phyloP scores from a whole-genome alignment of 768 basidiomycete genomes.

The Clathrus columnatus region DNA sequence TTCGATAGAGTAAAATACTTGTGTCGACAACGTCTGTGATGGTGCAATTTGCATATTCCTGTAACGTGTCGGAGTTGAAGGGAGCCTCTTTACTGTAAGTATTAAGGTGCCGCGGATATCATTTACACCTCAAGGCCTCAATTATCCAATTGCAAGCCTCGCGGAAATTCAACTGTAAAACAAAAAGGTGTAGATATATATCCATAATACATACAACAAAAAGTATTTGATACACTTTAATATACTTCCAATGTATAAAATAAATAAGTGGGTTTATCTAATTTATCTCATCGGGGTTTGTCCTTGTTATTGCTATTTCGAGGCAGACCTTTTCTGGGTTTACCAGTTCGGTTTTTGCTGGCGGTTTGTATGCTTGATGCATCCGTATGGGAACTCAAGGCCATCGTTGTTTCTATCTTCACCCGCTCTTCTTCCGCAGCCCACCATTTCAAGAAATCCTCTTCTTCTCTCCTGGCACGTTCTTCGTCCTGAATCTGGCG shows the following conservation, averaged over 20 bases:
- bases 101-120: no score
- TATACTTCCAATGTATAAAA: no score
- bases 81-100: no score
- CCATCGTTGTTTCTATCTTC: slow-evolving; percentile 35
- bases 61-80: not conserved
- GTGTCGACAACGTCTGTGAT: slow-evolving; percentile 38
- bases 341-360: not conserved
- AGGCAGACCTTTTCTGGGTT: not conserved
- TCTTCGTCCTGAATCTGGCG: slow-evolving; percentile 86
- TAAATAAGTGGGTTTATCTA: not conserved
- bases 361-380: not conserved
- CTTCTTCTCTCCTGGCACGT: slow-evolving; percentile 52
- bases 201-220: no score
- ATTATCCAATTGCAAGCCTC: no score
- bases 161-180: no score
- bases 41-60: slow-evolving; percentile 1
- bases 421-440: slow-evolving; percentile 69
- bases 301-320: not conserved
- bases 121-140: no score
- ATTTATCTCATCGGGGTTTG: not conserved
- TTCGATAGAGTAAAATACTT: slow-evolving; percentile 72
- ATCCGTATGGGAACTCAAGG: not conserved
- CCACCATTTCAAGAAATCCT: slow-evolving; percentile 88
- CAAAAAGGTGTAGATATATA: no score
- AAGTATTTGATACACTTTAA: no score